phyloP scores from a whole-genome alignment of 176 grass and related monocot species.

The Zea mays region DNA sequence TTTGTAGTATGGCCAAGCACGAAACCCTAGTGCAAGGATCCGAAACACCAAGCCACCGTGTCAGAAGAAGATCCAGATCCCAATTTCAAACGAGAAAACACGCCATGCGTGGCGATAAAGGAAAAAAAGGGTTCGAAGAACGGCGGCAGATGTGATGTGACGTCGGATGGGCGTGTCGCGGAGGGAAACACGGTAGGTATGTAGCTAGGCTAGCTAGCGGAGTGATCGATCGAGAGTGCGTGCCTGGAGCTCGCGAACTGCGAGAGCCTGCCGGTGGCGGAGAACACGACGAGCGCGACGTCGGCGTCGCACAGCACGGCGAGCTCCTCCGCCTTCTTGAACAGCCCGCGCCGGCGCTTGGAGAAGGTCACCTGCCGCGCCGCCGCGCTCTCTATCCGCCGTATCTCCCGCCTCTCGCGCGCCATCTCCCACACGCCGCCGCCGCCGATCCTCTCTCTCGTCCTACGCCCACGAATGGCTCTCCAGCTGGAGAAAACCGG shows the following conservation, averaged over 20 bases:
- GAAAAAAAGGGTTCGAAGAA: background rate
- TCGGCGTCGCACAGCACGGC: conserved; percentile 88
- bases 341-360: conserved; percentile 80
- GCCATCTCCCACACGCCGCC: conserved; percentile 41
- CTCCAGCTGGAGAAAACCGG: background rate
- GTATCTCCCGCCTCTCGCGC: conserved; percentile 78
- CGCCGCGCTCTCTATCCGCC: conserved; percentile 75
- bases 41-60: background rate
- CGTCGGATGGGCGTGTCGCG: background rate
- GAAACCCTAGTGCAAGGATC: conserved; percentile 43
- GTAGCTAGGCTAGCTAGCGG: no score
- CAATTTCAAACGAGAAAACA: background rate
- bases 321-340: conserved; percentile 97
- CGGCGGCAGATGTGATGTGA: background rate
- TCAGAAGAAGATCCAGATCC: conserved; percentile 26
- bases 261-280: conserved; percentile 91
- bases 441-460: background rate
- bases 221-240: background rate
- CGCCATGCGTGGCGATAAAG: no score
- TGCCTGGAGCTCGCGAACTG: conserved; percentile 91
- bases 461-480: background rate
- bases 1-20: background rate
- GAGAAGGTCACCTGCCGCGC: conserved; percentile 96
- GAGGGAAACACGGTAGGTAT: background rate
- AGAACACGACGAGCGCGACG: conserved; percentile 84